Evolutionary conservation across 164 flowering plant genomes (phyloP), one percentile per base, ranked within the genome.

Genomic region (Nelumbo lutea): DNA sequence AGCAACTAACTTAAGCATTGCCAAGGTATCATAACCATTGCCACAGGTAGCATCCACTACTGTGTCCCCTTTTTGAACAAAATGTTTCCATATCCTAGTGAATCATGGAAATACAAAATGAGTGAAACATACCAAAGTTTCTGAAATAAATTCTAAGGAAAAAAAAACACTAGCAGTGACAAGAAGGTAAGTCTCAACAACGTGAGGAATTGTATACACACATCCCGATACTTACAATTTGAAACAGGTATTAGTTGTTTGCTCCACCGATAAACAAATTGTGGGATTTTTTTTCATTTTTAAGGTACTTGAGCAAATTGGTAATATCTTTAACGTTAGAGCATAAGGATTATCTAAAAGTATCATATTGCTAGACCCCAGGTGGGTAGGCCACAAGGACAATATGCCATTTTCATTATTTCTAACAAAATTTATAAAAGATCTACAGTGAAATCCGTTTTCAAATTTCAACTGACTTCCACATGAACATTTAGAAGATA

Each of bases 1-100:
- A 40, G 87, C 82, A 2, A 90, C 88, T 85, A 95, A 68, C 68
- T 83, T 84, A 41, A 87, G 79, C 87, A 91, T 73, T 38, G 84
- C 93, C 69, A 91, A 76, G 64, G 97, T 91, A 66, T 95, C 98
- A 76, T 83, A 72, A 57, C 98, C 98, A 83, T 95, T 95, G 39
- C 98, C 98, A 74, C 97, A 95, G n/a, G 97, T 95, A 72, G 98
- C 98, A 82, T 95, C 98, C 42, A 95, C 74, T 13, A 83, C 96
- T 6, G 68, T 72, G 72, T 95, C 97, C 55, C 98, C 98, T 76
- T 82, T 87, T 63, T 46, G 81, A 58, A 88, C 83, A 50, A 90
- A 77, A 75, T 76, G 80, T 72, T 83, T 82, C 98, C 97, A 95
- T 13, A 91, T 82, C 71, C 98, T 93, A 61, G 38, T 27, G 59